Base-by-base conservation (phyloP, 2,329 filamentous ascomycete species). In the Cordyceps pruinosa region DNA sequence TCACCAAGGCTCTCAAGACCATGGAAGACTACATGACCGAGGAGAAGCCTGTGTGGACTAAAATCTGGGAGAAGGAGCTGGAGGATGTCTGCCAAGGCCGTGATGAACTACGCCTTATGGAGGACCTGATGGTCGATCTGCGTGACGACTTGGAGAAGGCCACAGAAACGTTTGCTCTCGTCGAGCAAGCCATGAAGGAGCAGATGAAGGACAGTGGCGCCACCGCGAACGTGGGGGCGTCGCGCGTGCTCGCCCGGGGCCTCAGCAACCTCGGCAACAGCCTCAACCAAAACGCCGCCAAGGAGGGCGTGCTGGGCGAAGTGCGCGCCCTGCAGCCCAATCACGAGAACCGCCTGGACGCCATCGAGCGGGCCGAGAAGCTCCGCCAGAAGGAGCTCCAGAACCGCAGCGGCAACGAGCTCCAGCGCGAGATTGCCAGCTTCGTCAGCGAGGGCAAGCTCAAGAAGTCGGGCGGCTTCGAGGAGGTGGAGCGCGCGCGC, bases 41-140 rank as follows among this genome's bases (percentile, higher is more conserved):
- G 47, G 94, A 99, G 80, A 96, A 96, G 72, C 94, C 94, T 0
- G 79, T 97, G 58, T 99, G 94, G 93, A 97, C 91, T 56, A 97
- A 97, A 82, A 96, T 97, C 62, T 99, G 94, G 94, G 93, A 97
- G 81, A 92, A 95, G 73, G 92, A 97, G 71, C 78, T 99, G 46
- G 90, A 97, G 71, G 87, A 93, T 53, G 93, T 99, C 3, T 97
- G 94, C 74, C 91, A 96, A 69, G 94, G 97, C 67, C 86, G 92
- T 63, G 93, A 97, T 68, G 86, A 97, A 72, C 83, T 99, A 64
- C 94, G 91, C 50, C 88, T 97, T 79, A 93, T 96, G 77, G 94
- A 99, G 75, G 94, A 97, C 65, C 82, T 99, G 61, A 87, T 93
- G 62, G 85, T 92, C 45, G 94, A 99, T 75, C 75, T 99, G 61